Evolutionary conservation across 2,329 filamentous ascomycete genomes (phyloP).

Genomic region (Furcasterigmium furcatum): DNA sequence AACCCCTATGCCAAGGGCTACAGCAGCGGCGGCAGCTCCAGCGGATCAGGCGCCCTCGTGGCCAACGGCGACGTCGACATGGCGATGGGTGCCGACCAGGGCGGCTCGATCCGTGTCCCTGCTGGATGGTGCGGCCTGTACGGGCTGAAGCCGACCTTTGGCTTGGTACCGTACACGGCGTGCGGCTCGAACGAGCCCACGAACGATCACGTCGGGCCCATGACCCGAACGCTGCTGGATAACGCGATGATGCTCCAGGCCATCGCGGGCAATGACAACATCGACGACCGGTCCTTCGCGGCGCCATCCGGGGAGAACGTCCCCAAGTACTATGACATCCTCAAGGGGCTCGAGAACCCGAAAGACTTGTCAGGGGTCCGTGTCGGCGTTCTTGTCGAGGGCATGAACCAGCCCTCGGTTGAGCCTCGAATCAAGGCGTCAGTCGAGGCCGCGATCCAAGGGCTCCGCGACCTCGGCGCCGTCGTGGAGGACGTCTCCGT

Average conservation of each 20-base stretch:
- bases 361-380: constrained; percentile 34
- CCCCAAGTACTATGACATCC: constrained; percentile 25
- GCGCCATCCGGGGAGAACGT: constrained; percentile 33
- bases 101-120: constrained; percentile 25
- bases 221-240: constrained; percentile 35
- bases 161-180: constrained; percentile 40
- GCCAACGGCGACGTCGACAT: constrained; percentile 20
- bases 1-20: constrained; percentile 19
- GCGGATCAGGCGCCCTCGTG: constrained; percentile 24
- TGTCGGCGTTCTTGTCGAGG: constrained; percentile 24
- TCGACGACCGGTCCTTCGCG: constrained; percentile 27
- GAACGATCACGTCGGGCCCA: constrained; percentile 41
- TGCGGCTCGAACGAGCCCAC: constrained; percentile 34
- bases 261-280: constrained; percentile 40
- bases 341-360: constrained; percentile 30
- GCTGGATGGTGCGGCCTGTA: constrained; percentile 25
- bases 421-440: constrained; percentile 23
- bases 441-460: constrained; percentile 25
- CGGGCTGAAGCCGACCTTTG: constrained; percentile 35
- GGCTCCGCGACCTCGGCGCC: constrained; percentile 36
- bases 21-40: constrained; percentile 24
- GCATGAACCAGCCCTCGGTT: constrained; percentile 1
- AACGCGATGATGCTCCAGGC: constrained; percentile 31
- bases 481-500: constrained; percentile 40
- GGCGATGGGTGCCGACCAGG: constrained; percentile 25